Evolutionary conservation across 805 yeast species (phyloP), one percentile per base, ranked within the genome.

Genomic region (Candida maltosa): DNA sequence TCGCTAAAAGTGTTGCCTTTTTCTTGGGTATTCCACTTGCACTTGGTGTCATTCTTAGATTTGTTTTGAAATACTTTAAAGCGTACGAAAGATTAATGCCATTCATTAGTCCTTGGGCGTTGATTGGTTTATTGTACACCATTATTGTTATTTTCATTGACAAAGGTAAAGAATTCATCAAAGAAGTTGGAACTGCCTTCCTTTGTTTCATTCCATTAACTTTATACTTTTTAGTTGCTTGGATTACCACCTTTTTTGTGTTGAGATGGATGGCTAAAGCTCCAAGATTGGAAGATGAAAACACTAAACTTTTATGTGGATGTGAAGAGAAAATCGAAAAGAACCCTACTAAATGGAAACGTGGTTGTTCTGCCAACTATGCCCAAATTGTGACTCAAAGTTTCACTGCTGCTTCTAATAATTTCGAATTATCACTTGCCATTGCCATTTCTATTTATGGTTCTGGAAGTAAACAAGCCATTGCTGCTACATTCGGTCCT

Each of bases 401-500:
- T 8, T 76, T 76, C 45, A 73, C 80, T 3, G 78, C 80, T 10
- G 73, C 80, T 1, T 70, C 78, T 4, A 76, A 76, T 48, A 76
- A 76, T 48, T 76, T 76, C 45, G 81, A 76, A 49, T 57, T 76
- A 28, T 71, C 78, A 38, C 54, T 76, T 24, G 79, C 82, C 4
- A 68, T 76, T 14, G 73, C 78, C 2, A 66, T 72, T 5, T 64
- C 78, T 0, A 43, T 73, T 9, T 76, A 73, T 52, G 82, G 82
- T 0, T 54, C 64, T 19, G 73, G 70, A 1, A 67, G 76, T 38
- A 63, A 70, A 34, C 70, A 75, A 46, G 70, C 80, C 1, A 62
- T 76, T 27, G 82, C 83, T 4, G 74, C 81, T 2, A 75, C 81
- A 0, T 72, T 76, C 48, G 82, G 81, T 2, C 81, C 81, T 1